Evolutionary conservation across 768 basidiomycete species (phyloP), one percentile per base, ranked within the genome.

Genomic region (Amanita subjunquillea): DNA sequence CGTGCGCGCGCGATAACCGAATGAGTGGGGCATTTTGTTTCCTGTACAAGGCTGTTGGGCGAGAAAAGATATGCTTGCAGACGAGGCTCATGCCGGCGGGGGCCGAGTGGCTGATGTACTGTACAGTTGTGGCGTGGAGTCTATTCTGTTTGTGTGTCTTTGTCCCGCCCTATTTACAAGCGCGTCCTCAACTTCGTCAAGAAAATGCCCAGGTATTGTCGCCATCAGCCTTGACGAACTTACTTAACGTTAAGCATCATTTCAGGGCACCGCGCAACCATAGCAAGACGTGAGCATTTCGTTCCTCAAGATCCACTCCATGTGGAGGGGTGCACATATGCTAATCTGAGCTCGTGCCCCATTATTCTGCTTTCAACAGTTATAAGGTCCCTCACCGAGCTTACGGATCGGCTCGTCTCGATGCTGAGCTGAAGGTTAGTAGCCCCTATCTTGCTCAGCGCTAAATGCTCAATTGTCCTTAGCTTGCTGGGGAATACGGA

Each of bases 401-500:
- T 69, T 98, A 85, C 74, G 91, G 87, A 76, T 91, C 92, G 54
- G 91, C 94, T 68, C 92, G 95, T 74, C 93, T 98, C 77, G 96
- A 99, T 77, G 87, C 90, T 62, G 96, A 99, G 81, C 82, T 99
- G 71, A 98, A 98, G 89, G 93, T 93, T 64, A 55, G 62, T 55
- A 30, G 50, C n/a, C 23, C 29, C 51, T 40, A 29, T 34, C 52
- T 43, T 22, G 13, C 10, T 27, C 44, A 37, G 48, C 40, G 4
- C 37, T n/a, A 41, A 36, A 6, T 10, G 2, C 22, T 54, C 40
- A 37, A 34, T 34, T 40, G 41, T 10, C 6, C 13, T 50, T 62
- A 96, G 95, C 94, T 98, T 72, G 95, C 94, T 50, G 95, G 96
- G 73, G 96, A 99, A 76, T 98, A 94, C 79, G 96, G 96, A 70